Base-by-base conservation (phyloP, 768 basidiomycete species). In the Termitomyces sp. region DNA sequence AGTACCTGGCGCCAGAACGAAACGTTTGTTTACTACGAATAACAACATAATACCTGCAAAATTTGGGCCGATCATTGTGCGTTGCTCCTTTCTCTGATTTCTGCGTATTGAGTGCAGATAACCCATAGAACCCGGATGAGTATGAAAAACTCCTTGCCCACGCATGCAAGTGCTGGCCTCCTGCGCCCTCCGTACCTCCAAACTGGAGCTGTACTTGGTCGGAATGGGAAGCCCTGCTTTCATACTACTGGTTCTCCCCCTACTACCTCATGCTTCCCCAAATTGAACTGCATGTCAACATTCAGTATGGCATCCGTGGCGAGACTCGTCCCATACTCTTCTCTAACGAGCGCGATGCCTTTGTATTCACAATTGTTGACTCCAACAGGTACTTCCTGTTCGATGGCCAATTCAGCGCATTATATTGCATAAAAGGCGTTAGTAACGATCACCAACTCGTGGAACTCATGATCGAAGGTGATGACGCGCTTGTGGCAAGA, bases 221-320 rank as follows among this genome's bases (percentile, higher is more conserved):
- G 8, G 32, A 56, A 12, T 76, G 72, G 72, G 52, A 67, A 4
- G 67, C 68, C 62, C 68, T 77, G 29, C 59, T 73, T 34, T 71
- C 73, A 7, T 65, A 73, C 60, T 77, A 71, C 67, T 75, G 73
- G 63, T 65, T 66, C 56, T 72, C 70, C 2, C 71, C 74, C 3
- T 72, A 76, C 65, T 76, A 72, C 58, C 72, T 77, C 47, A 72
- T 67, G 66, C 66, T 76, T 47, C 74, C 74, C 4, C 73, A 74
- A 64, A 73, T 76, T 52, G 71, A 76, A 55, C 71, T 74, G 71
- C 60, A 72, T n/a, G 65, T 74, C 20, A 76, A 74, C 60, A 66
- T 77, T 25, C 63, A 65, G 17, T 67, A 73, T 62, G 68, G 61
- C 3, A 66, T 76, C 32, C 70, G 65, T 0, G 75, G 75, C 17